phyloP scores from a whole-genome alignment of 2,329 filamentous ascomycete species.

The Alternaria sp. region DNA sequence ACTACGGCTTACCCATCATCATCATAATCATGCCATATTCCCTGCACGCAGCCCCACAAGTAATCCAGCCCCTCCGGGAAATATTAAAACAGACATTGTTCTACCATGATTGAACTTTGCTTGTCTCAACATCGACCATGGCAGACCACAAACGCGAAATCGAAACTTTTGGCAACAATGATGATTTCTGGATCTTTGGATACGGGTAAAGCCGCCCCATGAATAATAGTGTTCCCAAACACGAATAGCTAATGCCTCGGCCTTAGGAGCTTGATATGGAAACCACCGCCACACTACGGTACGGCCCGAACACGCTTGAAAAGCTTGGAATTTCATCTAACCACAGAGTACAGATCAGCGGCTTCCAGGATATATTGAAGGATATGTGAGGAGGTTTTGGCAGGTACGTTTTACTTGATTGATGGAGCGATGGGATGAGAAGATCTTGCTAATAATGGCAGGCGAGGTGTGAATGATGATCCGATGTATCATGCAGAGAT shows the following conservation, averaged over 20 bases:
- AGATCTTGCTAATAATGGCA: conserved; percentile 15
- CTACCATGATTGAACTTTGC: conserved; percentile 3
- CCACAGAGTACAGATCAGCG: conserved; percentile 78
- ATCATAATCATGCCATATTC: background rate
- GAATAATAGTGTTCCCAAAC: background rate
- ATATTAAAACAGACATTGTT: conserved; percentile 4
- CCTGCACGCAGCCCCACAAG: conserved; percentile 8
- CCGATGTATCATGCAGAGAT: background rate
- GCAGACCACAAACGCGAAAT: conserved; percentile 42
- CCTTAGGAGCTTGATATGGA: conserved; percentile 91
- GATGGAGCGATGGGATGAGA: background rate
- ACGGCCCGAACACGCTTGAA: conserved; percentile 37
- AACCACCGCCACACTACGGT: conserved; percentile 96
- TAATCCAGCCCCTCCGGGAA: background rate
- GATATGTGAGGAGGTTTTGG: conserved; percentile 97
- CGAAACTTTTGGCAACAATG: conserved; percentile 50
- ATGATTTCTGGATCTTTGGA: conserved; percentile 94
- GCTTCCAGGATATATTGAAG: conserved; percentile 87
- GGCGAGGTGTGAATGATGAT: conserved; percentile 45
- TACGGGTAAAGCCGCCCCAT: conserved; percentile 74
- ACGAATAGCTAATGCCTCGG: conserved; percentile 2
- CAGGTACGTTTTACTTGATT: conserved; percentile 70
- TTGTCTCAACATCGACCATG: conserved; percentile 24
- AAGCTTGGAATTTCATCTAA: background rate
- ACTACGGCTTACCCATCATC: conserved; percentile 1